Evolutionary conservation across 2,329 filamentous ascomycete genomes (phyloP).

Genomic region (Cytospora chrysosperma): DNA sequence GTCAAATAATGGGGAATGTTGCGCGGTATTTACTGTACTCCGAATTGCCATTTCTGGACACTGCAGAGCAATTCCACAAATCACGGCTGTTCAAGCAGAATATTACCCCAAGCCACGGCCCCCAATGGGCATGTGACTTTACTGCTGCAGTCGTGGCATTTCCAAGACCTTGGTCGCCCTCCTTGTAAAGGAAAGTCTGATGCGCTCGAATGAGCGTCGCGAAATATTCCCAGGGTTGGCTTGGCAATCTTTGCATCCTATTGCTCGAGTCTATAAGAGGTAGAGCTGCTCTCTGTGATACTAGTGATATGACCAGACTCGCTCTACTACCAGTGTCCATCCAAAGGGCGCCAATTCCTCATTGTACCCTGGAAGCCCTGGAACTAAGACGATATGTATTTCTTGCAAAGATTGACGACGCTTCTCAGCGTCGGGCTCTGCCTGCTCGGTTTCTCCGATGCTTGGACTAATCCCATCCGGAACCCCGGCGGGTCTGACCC

Average conservation of each 20-base stretch:
- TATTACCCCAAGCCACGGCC: background rate
- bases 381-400: background rate
- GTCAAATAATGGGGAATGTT: background rate
- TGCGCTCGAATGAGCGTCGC: conserved; percentile 13
- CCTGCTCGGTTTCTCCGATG: conserved; percentile 27
- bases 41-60: conserved; percentile 7
- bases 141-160: background rate
- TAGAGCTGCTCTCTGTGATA: background rate
- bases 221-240: background rate
- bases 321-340: too few species aligned
- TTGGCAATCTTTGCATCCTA: background rate
- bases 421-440: conserved; percentile 24
- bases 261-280: background rate
- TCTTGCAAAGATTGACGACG: conserved; percentile 21
- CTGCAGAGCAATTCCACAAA: conserved; percentile 18
- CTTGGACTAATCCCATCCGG: conserved; percentile 54
- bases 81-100: background rate
- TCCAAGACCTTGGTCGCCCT: background rate
- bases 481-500: conserved; percentile 51
- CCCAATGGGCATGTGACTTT: background rate
- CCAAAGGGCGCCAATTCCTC: too few species aligned
- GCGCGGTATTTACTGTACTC: background rate
- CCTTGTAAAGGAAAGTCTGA: background rate
- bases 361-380: too few species aligned
- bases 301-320: background rate